These are phyloP conservation scores for Chenopodium quinoa DNA, from an alignment of 148 eudicot species.

Conservation along the genomic window DNA sequence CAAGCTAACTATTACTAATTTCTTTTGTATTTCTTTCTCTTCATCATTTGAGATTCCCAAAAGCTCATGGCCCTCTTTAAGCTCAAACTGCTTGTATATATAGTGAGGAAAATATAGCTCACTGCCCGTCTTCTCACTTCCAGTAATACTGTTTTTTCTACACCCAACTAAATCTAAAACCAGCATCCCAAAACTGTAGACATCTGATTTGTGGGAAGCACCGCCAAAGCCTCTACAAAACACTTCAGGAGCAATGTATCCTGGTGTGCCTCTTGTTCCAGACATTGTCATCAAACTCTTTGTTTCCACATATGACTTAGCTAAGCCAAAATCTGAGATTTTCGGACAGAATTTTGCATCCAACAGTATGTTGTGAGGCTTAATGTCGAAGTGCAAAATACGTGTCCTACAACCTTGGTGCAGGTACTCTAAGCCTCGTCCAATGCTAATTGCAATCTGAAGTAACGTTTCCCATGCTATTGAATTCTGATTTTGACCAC, in stretches of 20 bases:
- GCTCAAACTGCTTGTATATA: conserved; percentile 32
- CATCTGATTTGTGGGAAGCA: conserved; percentile 28
- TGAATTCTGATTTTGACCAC: background rate
- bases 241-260: conserved; percentile 36
- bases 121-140: background rate
- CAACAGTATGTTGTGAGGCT: conserved; percentile 37
- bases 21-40: conserved; percentile 26
- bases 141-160: conserved; percentile 6
- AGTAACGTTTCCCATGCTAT: conserved; percentile 18
- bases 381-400: conserved; percentile 38
- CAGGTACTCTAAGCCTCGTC: conserved; percentile 31
- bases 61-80: background rate
- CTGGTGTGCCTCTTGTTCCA: conserved; percentile 28
- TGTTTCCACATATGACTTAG: conserved; percentile 23
- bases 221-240: background rate
- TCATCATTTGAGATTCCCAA: conserved; percentile 1
- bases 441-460: conserved; percentile 30
- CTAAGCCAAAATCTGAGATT: conserved; percentile 38
- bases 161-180: conserved; percentile 28
- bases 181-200: conserved; percentile 38
- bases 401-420: conserved; percentile 35
- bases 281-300: conserved; percentile 27
- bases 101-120: conserved; percentile 22
- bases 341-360: conserved; percentile 31
- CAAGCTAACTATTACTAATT: conserved; percentile 39